These are phyloP conservation scores for Septoria petroselini DNA, from an alignment of 2,329 filamentous ascomycete genomes.

Conservation along the genomic window DNA sequence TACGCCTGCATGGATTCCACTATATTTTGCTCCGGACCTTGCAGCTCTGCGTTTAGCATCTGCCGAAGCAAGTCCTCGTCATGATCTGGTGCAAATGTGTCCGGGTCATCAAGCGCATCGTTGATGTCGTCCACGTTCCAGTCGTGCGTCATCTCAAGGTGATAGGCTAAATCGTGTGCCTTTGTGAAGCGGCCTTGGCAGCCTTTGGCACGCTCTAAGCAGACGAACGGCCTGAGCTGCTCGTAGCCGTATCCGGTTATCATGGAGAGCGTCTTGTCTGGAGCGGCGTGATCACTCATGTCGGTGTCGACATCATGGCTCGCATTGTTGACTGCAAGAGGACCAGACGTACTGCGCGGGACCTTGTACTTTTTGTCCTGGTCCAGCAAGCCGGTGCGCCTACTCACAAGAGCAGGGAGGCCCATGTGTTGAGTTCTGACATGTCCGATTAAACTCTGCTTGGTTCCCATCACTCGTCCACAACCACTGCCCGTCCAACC, in stretches of 20 bases:
- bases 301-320: conserved; percentile 18
- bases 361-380: conserved; percentile 1
- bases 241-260: conserved; percentile 59
- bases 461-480: conserved; percentile 70
- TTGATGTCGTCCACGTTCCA: conserved; percentile 41
- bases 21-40: not conserved
- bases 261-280: conserved; percentile 31
- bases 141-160: conserved; percentile 49
- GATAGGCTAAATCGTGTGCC: conserved; percentile 57
- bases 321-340: conserved; percentile 8
- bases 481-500: conserved; percentile 67
- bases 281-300: conserved; percentile 14
- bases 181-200: conserved; percentile 57
- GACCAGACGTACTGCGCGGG: not conserved
- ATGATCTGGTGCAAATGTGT: conserved; percentile 8
- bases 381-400: conserved; percentile 11
- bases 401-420: conserved; percentile 35
- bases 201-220: conserved; percentile 43
- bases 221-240: conserved; percentile 50
- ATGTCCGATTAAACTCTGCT: conserved; percentile 77
- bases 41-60: conserved; percentile 9
- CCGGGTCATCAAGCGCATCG: conserved; percentile 36
- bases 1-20: not conserved
- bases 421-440: conserved; percentile 77
- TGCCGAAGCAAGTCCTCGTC: conserved; percentile 1